Evolutionary conservation across 805 yeast species (phyloP).

Genomic region (Lachancea dasiensis): DNA sequence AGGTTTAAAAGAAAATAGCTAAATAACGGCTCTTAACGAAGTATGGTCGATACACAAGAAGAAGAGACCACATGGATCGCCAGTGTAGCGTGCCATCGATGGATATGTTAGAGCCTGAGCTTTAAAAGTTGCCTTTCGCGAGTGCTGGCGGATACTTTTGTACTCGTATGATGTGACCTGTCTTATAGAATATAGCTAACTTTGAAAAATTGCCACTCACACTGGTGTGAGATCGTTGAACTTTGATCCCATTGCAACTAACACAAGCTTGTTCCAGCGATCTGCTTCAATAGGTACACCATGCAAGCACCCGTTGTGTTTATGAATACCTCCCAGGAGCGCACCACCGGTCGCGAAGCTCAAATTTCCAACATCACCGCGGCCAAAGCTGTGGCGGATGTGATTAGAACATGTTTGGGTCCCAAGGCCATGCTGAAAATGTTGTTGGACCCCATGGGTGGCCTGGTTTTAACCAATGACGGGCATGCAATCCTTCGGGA

Average conservation of each 20-base stretch:
- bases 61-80: no score
- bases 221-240: no score
- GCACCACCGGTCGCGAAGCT: constrained; percentile 96
- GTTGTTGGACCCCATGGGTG: constrained; percentile 92
- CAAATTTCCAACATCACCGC: constrained; percentile 96
- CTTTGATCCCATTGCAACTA: no score
- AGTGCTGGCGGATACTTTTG: not conserved
- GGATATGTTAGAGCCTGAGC: no score
- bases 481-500: constrained; percentile 98
- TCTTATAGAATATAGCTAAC: not conserved
- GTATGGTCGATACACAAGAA: no score
- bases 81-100: no score
- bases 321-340: constrained; percentile 81
- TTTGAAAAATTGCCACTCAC: constrained; percentile 4
- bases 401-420: constrained; percentile 95
- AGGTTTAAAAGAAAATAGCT: no score
- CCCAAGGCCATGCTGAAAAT: constrained; percentile 99
- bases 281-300: constrained; percentile 1
- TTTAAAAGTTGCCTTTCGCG: no score
- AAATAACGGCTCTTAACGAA: no score
- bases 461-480: constrained; percentile 93
- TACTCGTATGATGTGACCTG: constrained; percentile 3
- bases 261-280: no score
- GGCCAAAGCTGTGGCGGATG: constrained; percentile 98
- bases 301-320: constrained; percentile 86